Evolutionary conservation across 495 filamentous ascomycete species (phyloP).

Genomic region (Oidiodendron maius): DNA sequence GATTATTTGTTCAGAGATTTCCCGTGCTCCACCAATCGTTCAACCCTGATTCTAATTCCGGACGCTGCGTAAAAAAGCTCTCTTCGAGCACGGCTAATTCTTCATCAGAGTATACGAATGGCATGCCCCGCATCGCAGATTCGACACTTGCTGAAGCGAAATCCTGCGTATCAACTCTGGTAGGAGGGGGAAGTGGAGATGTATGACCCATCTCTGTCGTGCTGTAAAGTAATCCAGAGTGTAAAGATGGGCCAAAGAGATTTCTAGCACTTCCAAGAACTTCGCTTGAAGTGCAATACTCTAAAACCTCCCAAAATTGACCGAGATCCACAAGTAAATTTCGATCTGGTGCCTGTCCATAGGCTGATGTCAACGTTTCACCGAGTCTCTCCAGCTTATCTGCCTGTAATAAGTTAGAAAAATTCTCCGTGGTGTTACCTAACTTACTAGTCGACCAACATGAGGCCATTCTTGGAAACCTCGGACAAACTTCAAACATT

Average conservation of each 20-base stretch:
- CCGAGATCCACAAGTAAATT: conserved; percentile 42
- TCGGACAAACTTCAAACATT: conserved; percentile 41
- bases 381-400: conserved; percentile 36
- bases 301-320: conserved; percentile 44
- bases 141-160: conserved; percentile 7
- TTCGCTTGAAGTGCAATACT: conserved; percentile 42
- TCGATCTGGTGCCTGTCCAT: conserved; percentile 34
- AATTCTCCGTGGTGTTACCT: not conserved
- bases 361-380: conserved; percentile 33
- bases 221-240: conserved; percentile 21
- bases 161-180: conserved; percentile 26
- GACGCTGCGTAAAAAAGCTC: conserved; percentile 43
- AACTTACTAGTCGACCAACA: conserved; percentile 37
- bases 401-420: conserved; percentile 23
- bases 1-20: too few species aligned
- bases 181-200: conserved; percentile 38
- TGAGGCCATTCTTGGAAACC: conserved; percentile 39
- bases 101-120: conserved; percentile 34
- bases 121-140: conserved; percentile 2
- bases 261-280: conserved; percentile 16
- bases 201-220: conserved; percentile 39
- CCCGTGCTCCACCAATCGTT: not conserved
- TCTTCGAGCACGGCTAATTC: conserved; percentile 42
- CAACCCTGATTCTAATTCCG: conserved; percentile 22
- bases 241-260: conserved; percentile 37